Percentiles rank a stretch among this genome's conserved stretches.
Evolutionary conservation across 495 filamentous ascomycete genomes (phyloP).

Genomic region (Podospora fimiseda): DNA sequence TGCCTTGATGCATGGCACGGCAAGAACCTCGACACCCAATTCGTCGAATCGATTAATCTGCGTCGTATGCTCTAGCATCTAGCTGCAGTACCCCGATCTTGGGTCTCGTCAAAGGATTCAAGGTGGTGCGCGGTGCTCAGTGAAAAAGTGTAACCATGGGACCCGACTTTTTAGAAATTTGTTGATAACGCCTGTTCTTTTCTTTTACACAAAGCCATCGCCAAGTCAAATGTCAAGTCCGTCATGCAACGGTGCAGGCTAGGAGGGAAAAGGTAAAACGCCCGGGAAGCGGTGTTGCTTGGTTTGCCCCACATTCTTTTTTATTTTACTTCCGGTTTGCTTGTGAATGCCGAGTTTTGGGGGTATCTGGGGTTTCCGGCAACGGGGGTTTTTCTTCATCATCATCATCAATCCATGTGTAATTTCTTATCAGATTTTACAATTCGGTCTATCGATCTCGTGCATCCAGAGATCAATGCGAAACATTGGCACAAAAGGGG

Average conservation of each 20-base stretch:
- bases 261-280: background rate
- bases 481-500: background rate
- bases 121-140: background rate
- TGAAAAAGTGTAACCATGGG: background rate
- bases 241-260: slow-evolving; percentile 3
- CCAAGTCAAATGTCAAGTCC: background rate
- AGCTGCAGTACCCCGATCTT: slow-evolving; percentile 5
- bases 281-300: background rate
- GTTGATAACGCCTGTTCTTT: background rate
- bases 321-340: background rate
- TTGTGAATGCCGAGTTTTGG: background rate
- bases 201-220: background rate
- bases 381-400: too few species aligned
- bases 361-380: too few species aligned
- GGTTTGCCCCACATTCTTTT: background rate
- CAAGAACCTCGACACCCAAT: background rate
- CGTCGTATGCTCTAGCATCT: background rate
- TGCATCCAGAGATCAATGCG: background rate
- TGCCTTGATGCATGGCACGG: background rate
- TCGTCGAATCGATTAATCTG: background rate
- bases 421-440: background rate
- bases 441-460: background rate
- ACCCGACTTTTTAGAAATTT: background rate
- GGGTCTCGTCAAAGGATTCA: slow-evolving; percentile 1
- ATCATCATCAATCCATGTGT: too few species aligned